These are phyloP conservation scores for Arthrinium phaeospermum DNA, from an alignment of 2,329 filamentous ascomycete species.

Conservation along the genomic window DNA sequence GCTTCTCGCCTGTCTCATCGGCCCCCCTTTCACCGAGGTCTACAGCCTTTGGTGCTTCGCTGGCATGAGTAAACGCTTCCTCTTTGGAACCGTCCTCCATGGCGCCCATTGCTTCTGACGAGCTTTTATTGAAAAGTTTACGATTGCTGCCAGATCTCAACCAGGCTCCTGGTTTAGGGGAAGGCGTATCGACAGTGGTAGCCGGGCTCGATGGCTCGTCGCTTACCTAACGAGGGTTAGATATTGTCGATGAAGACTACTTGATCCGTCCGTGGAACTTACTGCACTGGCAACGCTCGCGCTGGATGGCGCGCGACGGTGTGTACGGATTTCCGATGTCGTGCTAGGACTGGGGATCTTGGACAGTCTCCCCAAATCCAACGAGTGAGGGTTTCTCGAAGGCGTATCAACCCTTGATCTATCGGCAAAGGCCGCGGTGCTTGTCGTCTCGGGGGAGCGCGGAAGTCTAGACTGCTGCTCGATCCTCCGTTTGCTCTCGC, in stretches of 20 bases:
- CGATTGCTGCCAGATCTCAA: not conserved
- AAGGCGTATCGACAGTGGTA: conserved; percentile 15
- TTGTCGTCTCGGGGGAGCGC: not conserved
- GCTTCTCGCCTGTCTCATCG: conserved; percentile 3
- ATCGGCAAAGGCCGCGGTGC: not conserved
- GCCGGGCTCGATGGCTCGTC: conserved; percentile 7
- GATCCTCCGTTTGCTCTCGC: conserved; percentile 1
- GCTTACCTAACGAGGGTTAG: not conserved
- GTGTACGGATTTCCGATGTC: not conserved
- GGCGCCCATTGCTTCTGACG: not conserved
- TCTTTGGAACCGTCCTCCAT: conserved; percentile 17
- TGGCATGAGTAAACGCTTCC: conserved; percentile 23
- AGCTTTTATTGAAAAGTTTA: not conserved
- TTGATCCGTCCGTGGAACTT: not conserved
- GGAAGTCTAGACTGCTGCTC: not conserved
- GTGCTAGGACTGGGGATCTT: not conserved
- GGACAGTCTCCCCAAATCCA: not conserved
- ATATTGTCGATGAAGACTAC: not conserved
- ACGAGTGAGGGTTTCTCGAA: conserved; percentile 2
- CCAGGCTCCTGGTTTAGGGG: conserved; percentile 13
- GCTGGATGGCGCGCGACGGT: conserved; percentile 7
- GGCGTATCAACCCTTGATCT: not conserved
- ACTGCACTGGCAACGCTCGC: not conserved
- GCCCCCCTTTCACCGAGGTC: not conserved
- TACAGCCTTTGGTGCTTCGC: conserved; percentile 23